Evolutionary conservation across 495 filamentous ascomycete species (phyloP).

Genomic region (Annulohypoxylon stygium): DNA sequence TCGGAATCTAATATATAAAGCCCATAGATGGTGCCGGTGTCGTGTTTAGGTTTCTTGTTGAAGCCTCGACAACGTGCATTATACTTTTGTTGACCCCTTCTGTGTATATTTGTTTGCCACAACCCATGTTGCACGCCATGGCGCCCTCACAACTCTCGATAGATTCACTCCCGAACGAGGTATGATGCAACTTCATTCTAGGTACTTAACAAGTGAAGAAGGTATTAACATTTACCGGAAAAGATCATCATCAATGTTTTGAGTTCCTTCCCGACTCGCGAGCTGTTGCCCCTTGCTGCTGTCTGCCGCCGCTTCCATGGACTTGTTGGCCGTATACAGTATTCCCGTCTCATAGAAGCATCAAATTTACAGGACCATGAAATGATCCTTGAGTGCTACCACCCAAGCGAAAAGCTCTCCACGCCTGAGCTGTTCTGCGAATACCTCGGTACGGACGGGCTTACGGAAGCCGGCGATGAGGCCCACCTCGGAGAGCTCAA

Average conservation of each 20-base stretch:
- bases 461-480: constrained; percentile 60
- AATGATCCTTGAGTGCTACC: constrained; percentile 82
- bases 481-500: constrained; percentile 50
- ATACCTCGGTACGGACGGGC: constrained; percentile 70
- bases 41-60: constrained; percentile 13
- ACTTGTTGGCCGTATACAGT: constrained; percentile 74
- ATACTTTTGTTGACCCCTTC: constrained; percentile 44
- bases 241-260: constrained; percentile 79
- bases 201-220: neutral
- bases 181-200: constrained; percentile 38
- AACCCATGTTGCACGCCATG: constrained; percentile 50
- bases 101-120: constrained; percentile 52
- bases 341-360: constrained; percentile 71
- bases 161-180: constrained; percentile 61
- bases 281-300: constrained; percentile 70
- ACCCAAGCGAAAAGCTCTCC: constrained; percentile 75
- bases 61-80: constrained; percentile 46
- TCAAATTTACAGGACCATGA: constrained; percentile 70
- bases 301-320: constrained; percentile 77
- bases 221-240: constrained; percentile 28
- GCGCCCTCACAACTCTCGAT: constrained; percentile 48
- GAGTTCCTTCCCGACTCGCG: constrained; percentile 67
- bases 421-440: constrained; percentile 78
- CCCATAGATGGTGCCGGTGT: constrained; percentile 11
- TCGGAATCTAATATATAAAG: constrained; percentile 37